phyloP scores from a whole-genome alignment of 768 basidiomycete genomes.

The Suillus subluteus region DNA sequence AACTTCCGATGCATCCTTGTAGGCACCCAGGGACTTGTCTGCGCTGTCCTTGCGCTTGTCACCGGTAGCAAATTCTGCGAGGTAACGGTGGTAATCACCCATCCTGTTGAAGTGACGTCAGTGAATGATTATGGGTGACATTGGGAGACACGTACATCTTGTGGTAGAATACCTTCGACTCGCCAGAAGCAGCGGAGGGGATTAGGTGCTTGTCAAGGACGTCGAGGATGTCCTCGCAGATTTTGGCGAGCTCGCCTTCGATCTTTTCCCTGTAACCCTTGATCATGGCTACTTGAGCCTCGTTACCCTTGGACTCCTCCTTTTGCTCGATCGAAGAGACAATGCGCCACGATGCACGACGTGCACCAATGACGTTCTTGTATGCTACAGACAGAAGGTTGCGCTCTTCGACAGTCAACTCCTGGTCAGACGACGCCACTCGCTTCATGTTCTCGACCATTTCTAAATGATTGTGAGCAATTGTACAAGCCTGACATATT shows the following conservation, averaged over 20 bases:
- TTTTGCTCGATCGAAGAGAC: constrained; percentile 99
- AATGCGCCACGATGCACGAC: constrained; percentile 97
- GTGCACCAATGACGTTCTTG: constrained; percentile 99
- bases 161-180: constrained; percentile 99
- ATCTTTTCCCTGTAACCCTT: constrained; percentile 98
- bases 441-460: constrained; percentile 99
- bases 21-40: constrained; percentile 95
- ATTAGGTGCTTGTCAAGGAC: constrained; percentile 98
- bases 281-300: constrained; percentile 95
- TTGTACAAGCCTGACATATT: neutral
- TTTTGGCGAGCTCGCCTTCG: constrained; percentile 94
- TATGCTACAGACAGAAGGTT: constrained; percentile 97
- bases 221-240: constrained; percentile 97
- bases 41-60: constrained; percentile 97
- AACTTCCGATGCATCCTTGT: constrained; percentile 98
- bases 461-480: constrained; percentile 49
- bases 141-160: constrained; percentile 79
- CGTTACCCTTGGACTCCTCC: constrained; percentile 98
- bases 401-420: constrained; percentile 97
- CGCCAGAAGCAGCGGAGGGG: constrained; percentile 93
- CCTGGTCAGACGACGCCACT: constrained; percentile 96
- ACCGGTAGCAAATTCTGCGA: constrained; percentile 97
- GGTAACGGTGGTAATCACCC: constrained; percentile 99
- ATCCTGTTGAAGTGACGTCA: constrained; percentile 61
- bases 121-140: neutral